These are phyloP conservation scores for Cyclaneusma minus DNA, from an alignment of 2,329 filamentous ascomycete genomes.

Conservation along the genomic window DNA sequence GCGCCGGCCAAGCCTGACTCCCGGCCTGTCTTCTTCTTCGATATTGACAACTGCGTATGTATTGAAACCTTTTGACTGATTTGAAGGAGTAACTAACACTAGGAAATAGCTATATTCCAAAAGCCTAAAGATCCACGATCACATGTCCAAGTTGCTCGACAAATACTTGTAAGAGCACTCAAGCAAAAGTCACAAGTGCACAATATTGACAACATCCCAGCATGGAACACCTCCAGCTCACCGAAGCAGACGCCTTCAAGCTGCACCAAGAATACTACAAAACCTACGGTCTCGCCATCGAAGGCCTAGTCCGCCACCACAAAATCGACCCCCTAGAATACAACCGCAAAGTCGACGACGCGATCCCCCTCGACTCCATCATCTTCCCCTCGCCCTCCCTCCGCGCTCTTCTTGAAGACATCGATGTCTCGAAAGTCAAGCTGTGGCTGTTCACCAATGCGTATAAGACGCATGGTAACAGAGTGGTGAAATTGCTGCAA, in stretches of 20 bases:
- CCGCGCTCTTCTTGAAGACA: conserved; percentile 60
- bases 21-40: conserved; percentile 56
- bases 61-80: conserved; percentile 44
- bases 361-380: conserved; percentile 71
- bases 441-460: conserved; percentile 96
- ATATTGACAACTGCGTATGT: conserved; percentile 89
- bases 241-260: conserved; percentile 62
- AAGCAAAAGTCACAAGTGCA: conserved; percentile 46
- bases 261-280: conserved; percentile 89
- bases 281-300: conserved; percentile 92
- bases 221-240: conserved; percentile 54
- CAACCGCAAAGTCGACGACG: conserved; percentile 89
- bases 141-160: conserved; percentile 73
- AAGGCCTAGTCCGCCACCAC: conserved; percentile 85
- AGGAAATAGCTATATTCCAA: neutral
- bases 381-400: conserved; percentile 66
- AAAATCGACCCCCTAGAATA: conserved; percentile 92
- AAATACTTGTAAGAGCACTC: conserved; percentile 21
- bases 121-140: conserved; percentile 70
- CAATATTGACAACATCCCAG: too few species aligned
- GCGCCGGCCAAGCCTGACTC: too few species aligned
- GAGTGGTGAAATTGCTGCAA: conserved; percentile 66
- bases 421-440: conserved; percentile 72
- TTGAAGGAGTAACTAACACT: conserved; percentile 50
- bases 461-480: conserved; percentile 72